Conservation (phyloP, 345 rosid species). For the Eucalyptus sp. region DNA sequence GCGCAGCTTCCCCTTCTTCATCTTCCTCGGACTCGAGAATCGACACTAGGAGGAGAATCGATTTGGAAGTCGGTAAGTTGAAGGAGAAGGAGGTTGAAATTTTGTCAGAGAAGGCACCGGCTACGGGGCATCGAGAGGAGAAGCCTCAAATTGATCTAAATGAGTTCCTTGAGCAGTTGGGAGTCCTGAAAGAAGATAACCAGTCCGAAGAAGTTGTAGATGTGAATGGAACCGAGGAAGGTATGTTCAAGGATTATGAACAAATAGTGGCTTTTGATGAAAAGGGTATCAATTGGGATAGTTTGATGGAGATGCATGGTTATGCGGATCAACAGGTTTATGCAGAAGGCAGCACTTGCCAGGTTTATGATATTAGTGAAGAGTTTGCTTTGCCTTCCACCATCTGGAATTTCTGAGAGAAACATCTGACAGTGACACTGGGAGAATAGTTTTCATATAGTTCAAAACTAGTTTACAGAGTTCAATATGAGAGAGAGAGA, state of each 20-base stretch:
- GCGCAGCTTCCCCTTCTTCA: conserved; percentile 22
- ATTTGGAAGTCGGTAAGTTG: neutral
- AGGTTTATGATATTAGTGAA: conserved; percentile 39
- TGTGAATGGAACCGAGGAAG: conserved; percentile 10
- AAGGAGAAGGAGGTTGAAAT: conserved; percentile 18
- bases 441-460: neutral
- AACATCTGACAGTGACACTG: neutral
- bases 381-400: conserved; percentile 40
- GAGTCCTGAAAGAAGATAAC: conserved; percentile 42
- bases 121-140: conserved; percentile 12
- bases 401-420: conserved; percentile 55
- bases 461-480: neutral
- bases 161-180: conserved; percentile 90
- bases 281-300: conserved; percentile 64
- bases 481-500: neutral
- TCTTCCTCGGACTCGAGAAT: conserved; percentile 28
- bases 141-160: conserved; percentile 84
- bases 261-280: conserved; percentile 21
- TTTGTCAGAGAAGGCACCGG: conserved; percentile 7
- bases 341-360: conserved; percentile 22
- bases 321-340: conserved; percentile 15
- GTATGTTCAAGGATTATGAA: conserved; percentile 18
- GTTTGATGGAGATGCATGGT: conserved; percentile 46
- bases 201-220: conserved; percentile 2
- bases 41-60: neutral